Percentiles rank a stretch among this genome's conserved stretches.
phyloP scores from a whole-genome alignment of 805 yeast species.

The Candida piceae region DNA sequence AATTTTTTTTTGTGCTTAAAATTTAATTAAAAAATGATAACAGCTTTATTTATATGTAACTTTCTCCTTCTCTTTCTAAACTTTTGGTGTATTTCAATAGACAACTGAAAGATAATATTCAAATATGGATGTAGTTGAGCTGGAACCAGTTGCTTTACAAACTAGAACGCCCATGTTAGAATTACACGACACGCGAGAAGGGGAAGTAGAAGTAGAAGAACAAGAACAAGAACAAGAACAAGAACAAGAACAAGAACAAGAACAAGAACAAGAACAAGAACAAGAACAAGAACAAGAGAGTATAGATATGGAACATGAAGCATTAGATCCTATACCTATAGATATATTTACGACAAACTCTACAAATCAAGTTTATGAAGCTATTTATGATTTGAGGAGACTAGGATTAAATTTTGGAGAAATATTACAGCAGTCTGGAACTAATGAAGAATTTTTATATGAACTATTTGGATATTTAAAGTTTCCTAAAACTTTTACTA shows the following conservation, averaged over 20 bases:
- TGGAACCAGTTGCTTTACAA: background rate
- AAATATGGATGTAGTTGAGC: conserved; percentile 12
- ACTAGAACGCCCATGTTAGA: background rate
- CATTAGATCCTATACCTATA: background rate
- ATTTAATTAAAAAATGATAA: no score
- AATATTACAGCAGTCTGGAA: conserved; percentile 13
- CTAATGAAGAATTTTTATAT: conserved; percentile 13
- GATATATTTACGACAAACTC: conserved; percentile 6
- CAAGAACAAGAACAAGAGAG: conserved; percentile 6
- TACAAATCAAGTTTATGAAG: conserved; percentile 19
- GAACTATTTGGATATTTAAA: conserved; percentile 9
- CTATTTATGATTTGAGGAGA: conserved; percentile 18
- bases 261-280: background rate
- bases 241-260: background rate
- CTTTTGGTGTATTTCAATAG: no score
- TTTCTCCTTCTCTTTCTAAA: no score
- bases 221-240: background rate
- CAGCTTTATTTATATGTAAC: no score
- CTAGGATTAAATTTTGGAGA: conserved; percentile 18
- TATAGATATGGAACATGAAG: no score
- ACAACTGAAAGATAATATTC: background rate
- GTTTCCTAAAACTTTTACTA: conserved; percentile 3
- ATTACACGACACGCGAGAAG: background rate
- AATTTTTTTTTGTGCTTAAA: no score
- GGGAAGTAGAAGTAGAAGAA: background rate